Evolutionary conservation across 2,329 filamentous ascomycete species (phyloP), one percentile per base, ranked within the genome.

Genomic region (Chrysoporthe cubensis): DNA sequence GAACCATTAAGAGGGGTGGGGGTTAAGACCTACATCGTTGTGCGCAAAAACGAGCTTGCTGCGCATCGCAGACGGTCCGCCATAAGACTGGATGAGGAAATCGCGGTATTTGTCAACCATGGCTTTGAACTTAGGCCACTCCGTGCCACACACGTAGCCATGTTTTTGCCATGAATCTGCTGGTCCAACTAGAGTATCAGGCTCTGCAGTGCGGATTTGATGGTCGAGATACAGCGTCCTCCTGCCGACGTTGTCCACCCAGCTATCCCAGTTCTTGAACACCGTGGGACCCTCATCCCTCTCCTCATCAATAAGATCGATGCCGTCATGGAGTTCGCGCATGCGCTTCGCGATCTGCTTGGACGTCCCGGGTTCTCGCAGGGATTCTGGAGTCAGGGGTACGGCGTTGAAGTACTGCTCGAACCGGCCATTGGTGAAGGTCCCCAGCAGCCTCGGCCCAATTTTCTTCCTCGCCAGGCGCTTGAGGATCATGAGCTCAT

Each of bases 271-370:
- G 76, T 97, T 98, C 72, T 87, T 89, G 87, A 93, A 97, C 13
- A 97, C 91, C 66, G 89, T 90, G 0, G 96, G 91, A 0, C 96
- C 96, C 26, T 85, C 89, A 46, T 91, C 87, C 62, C 89, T 86
- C 79, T 99, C 96, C 46, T 89, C 84, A 1, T 90, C 87, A 0
- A 97, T 85, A 26, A 99, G 83, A 40, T 97, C 94, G 70, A 99
- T 91, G 0, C 96, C 96, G 64, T 97, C 92, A 74, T 99, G 96
- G 46, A 99, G 85, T 78, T 99, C 96, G 71, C 94, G 87, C 93
- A 99, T 97, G 62, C 96, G 92, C 83, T 98, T 98, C 14, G 96
- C 95, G 75, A 99, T 99, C 76, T 97, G 92, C 75, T 88, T 91
- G 44, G 92, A 96, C 0, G 93, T 97, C 62, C 93, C 92, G 0